Percentiles rank a stretch among this genome's conserved stretches.
These are phyloP conservation scores for Penicillium robsamsonii DNA, from an alignment of 495 filamentous ascomycete genomes.

Conservation along the genomic window DNA sequence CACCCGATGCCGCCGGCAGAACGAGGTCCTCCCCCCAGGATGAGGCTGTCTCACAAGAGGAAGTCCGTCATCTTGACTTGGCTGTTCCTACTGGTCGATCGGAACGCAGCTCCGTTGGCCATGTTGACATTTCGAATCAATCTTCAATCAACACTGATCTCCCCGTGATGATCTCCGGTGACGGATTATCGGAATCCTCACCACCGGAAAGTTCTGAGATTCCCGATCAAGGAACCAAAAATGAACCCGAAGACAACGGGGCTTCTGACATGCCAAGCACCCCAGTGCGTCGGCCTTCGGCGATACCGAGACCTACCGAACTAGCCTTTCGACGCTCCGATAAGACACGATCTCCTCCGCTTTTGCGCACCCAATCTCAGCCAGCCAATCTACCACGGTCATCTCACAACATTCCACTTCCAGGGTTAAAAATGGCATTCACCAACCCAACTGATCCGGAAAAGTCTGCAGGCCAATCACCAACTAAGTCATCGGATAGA, in stretches of 20 bases:
- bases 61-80: constrained; percentile 69
- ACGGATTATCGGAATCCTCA: constrained; percentile 1
- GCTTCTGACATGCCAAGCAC: constrained; percentile 20
- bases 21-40: constrained; percentile 25
- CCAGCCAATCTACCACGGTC: constrained; percentile 46
- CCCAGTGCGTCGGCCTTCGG: constrained; percentile 38
- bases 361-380: constrained; percentile 70
- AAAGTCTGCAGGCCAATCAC: constrained; percentile 25
- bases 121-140: constrained; percentile 9
- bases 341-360: constrained; percentile 57
- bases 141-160: constrained; percentile 9
- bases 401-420: constrained; percentile 22
- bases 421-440: constrained; percentile 19
- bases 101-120: constrained; percentile 19
- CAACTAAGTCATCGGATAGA: constrained; percentile 58
- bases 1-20: constrained; percentile 15
- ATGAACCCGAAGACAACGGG: constrained; percentile 2
- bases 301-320: constrained; percentile 53
- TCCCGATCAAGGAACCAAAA: background rate
- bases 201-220: constrained; percentile 11
- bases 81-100: constrained; percentile 52
- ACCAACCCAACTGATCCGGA: constrained; percentile 20
- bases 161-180: constrained; percentile 15
- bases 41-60: constrained; percentile 41
- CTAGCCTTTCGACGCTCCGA: constrained; percentile 38